Evolutionary conservation across 768 basidiomycete genomes (phyloP), one percentile per base, ranked within the genome.

Genomic region (Guyanaporus albipodus): DNA sequence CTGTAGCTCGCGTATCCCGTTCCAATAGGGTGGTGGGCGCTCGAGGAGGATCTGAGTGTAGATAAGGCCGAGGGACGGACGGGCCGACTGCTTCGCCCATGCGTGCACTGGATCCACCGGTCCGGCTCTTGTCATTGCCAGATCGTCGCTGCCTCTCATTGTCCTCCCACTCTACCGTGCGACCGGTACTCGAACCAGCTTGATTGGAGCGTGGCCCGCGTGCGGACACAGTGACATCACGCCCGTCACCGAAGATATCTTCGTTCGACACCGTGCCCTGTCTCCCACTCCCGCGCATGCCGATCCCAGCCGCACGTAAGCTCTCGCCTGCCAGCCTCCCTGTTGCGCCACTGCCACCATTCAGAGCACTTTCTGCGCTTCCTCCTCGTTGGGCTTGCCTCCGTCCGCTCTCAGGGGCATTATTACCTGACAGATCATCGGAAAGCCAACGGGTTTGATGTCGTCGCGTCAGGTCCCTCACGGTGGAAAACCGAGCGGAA

Each of bases 281-380:
- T 59, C 64, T 44, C 48, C 53, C 50, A 64, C 56, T 54, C 21
- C 53, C 59, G 38, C 64, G 62, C 65, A 60, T 73, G 24, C 72
- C 74, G 46, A 89, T 68, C 9, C 87, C 88, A 0, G 87, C 85
- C 0, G 86, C 84, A 38, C 82, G 73, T 48, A 90, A 58, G 14
- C 80, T 80, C 62, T 88, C 85, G 4, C 83, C 79, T 8, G 86
- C 62, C 12, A 90, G 63, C 47, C 85, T 66, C 10, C 78, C 74
- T 14, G 67, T 69, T 29, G 61, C 73, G 22, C 67, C 68, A 10
- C 73, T 68, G 8, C 60, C 67, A 38, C 65, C 72, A 46, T 67
- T 67, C 22, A 85, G 60, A 8, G 80, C 71, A 58, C 78, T 85
- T 67, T 89, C 88, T 3, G 80, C 83, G 59, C 84, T 87, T 5